These are phyloP conservation scores for Garcia nutans DNA, from an alignment of 345 rosid species.

Conservation along the genomic window DNA sequence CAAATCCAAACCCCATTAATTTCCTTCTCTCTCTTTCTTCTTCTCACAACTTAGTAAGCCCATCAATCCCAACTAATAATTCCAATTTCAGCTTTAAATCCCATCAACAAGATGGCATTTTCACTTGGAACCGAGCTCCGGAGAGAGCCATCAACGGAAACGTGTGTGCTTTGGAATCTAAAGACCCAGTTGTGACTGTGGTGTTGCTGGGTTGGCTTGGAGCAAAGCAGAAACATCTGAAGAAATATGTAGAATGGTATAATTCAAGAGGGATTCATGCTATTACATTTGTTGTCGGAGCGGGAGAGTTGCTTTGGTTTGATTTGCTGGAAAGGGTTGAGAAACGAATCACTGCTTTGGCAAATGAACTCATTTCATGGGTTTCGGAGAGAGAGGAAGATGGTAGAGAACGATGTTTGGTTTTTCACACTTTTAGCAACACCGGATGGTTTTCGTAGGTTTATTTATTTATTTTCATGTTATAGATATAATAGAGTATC, in stretches of 20 bases:
- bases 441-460: slow-evolving; percentile 94
- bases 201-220: slow-evolving; percentile 93
- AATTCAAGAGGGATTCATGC: slow-evolving; percentile 72
- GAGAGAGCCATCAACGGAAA: slow-evolving; percentile 19
- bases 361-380: slow-evolving; percentile 53
- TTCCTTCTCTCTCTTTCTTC: slow-evolving; percentile 36
- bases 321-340: slow-evolving; percentile 59
- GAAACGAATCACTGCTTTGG: slow-evolving; percentile 45
- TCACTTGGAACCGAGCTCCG: slow-evolving; percentile 53
- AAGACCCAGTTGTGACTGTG: slow-evolving; percentile 51
- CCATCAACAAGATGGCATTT: slow-evolving; percentile 33
- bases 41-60: slow-evolving; percentile 23
- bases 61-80: slow-evolving; percentile 21
- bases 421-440: slow-evolving; percentile 91
- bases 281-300: slow-evolving; percentile 64
- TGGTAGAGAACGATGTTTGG: slow-evolving; percentile 61
- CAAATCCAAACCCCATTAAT: slow-evolving; percentile 28
- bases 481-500: neutral
- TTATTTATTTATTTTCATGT: neutral
- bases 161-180: slow-evolving; percentile 18
- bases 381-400: slow-evolving; percentile 53
- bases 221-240: slow-evolving; percentile 64
- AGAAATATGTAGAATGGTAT: slow-evolving; percentile 83
- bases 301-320: slow-evolving; percentile 51
- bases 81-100: slow-evolving; percentile 28